Evolutionary conservation across 345 rosid genomes (phyloP).

Genomic region (Populus deltoides): DNA sequence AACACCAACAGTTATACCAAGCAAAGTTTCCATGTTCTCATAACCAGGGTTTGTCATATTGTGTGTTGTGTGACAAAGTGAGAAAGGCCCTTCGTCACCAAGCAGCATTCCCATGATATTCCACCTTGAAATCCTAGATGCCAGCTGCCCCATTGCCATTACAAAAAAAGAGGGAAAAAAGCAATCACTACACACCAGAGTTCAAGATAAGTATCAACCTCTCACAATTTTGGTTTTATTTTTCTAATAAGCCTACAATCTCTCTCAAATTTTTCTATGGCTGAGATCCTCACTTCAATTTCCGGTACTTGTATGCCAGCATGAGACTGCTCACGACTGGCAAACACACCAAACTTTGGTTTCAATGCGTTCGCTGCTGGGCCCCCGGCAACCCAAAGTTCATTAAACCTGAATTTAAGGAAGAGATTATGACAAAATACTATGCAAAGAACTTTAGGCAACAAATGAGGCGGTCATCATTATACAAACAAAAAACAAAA

Average conservation of each 20-base stretch:
- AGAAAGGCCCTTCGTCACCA: not conserved
- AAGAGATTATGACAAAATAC: not conserved
- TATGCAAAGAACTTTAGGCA: not conserved
- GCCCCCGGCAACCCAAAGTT: slow-evolving; percentile 16
- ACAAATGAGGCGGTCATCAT: not conserved
- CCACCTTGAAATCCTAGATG: not conserved
- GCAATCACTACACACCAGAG: not conserved
- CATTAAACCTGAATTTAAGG: slow-evolving; percentile 10
- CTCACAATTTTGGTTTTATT: not conserved
- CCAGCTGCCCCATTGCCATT: not conserved
- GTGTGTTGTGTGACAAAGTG: not conserved
- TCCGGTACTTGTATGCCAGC: slow-evolving; percentile 4
- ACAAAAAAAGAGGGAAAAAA: not conserved
- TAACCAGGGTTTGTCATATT: not conserved
- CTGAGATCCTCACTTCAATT: slow-evolving; percentile 6
- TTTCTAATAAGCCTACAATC: not conserved
- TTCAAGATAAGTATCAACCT: not conserved
- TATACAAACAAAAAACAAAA: not conserved
- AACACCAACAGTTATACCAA: not conserved
- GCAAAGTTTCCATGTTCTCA: not conserved
- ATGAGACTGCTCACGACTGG: not conserved
- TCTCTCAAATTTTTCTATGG: not conserved
- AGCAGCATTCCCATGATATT: not conserved
- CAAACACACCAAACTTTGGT: slow-evolving; percentile 8
- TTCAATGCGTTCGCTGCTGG: not conserved